Base-by-base conservation (phyloP, 2,329 filamentous ascomycete species). In the Dryadomyces quercivorus region DNA sequence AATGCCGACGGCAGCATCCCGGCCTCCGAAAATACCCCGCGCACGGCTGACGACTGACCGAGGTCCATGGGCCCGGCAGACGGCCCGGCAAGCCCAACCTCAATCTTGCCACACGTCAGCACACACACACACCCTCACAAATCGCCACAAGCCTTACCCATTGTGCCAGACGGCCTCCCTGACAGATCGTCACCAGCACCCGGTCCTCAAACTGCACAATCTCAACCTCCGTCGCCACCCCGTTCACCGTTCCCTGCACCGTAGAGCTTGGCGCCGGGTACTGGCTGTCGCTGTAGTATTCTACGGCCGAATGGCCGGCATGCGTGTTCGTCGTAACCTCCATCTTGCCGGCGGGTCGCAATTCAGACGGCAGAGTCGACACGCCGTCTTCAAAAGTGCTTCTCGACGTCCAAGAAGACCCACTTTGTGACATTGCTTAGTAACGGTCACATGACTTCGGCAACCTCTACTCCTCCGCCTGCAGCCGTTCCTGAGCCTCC, bases 111-210 rank as follows among this genome's bases (percentile, higher is more conserved):
- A 40, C 3, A 40, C 2, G 15, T 40, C 15, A 40, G 36, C 34
- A n/a, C 34, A 36, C 6, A 6, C 12, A 12, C 3, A 40, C 9
- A 40, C 15, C 9, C 10, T 40, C 36, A 8, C 36, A 16, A 16
- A 7, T 40, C 40, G n/a, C 16, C 42, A 40, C 26, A 16, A 40
- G 16, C 50, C n/a, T 31, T 52, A 96, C 90, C 93, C 93, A 98
- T 75, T 97, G 93, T 20, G 88, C 86, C 49, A 97, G 72, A 56
- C 85, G 80, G 7, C 91, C 92, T 58, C 85, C 80, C 70, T 97
- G 93, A 0, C 87, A 88, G 57, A 97, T 78, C 1, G 90, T 96
- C 59, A 98, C 74, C 62, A 98, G 72, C 62, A 98, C 89, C 69
- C 89, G 95, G 76, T 97, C 93, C 9, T 84, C 77, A 69, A 97